A percentile compares a stretch with the other conserved stretches of the same genome.
Evolutionary conservation across 306 rosid genomes (phyloP).

Genomic region (Mimosa bimucronata): DNA sequence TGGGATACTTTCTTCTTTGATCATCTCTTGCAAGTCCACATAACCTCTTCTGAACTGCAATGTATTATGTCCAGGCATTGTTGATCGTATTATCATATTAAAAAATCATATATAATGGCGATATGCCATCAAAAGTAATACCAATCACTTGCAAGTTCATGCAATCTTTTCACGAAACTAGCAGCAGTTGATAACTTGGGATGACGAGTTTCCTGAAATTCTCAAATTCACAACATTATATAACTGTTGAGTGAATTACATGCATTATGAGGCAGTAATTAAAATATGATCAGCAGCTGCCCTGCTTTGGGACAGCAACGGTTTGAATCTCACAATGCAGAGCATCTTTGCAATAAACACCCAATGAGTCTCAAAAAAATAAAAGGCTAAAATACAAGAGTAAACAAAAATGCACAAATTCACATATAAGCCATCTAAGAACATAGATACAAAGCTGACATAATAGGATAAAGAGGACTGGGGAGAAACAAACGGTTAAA

Average conservation of each 20-base stretch:
- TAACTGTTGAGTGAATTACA: conserved; percentile 11
- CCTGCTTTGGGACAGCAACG: no score
- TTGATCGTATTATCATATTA: conserved; percentile 25
- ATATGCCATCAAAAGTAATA: conserved; percentile 33
- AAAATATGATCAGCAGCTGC: no score
- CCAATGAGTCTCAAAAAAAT: no score
- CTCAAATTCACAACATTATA: conserved; percentile 35
- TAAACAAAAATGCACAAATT: no score
- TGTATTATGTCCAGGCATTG: conserved; percentile 32
- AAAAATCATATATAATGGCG: neutral
- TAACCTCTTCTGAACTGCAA: conserved; percentile 88
- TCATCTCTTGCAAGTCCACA: conserved; percentile 68
- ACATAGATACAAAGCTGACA: no score
- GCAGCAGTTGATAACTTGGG: conserved; percentile 81
- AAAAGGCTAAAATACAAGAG: no score
- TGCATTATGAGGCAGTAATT: conserved; percentile 27
- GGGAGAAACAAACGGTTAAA: no score
- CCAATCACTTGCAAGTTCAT: conserved; percentile 82
- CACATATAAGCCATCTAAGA: no score
- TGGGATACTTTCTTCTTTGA: conserved; percentile 59
- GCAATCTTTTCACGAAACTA: conserved; percentile 74
- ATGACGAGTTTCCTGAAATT: conserved; percentile 53
- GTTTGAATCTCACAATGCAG: no score
- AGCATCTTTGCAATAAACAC: no score
- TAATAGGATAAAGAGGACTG: no score